These are phyloP conservation scores for Polyporus arcularius DNA, from an alignment of 768 basidiomycete species.

Conservation along the genomic window DNA sequence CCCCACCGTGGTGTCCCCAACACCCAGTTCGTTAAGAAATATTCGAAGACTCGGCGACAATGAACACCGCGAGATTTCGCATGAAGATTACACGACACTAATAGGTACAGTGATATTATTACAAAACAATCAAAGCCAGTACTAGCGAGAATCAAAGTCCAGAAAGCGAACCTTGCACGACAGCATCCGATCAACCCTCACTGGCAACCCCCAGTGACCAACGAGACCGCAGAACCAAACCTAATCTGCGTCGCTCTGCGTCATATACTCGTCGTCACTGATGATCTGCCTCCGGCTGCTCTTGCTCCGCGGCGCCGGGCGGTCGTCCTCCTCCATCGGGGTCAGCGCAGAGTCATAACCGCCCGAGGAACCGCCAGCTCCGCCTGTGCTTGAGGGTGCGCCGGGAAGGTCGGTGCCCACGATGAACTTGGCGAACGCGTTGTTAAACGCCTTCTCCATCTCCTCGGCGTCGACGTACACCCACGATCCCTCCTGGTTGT, in stretches of 20 bases:
- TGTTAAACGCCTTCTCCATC: conserved; percentile 88
- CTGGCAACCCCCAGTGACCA: neutral
- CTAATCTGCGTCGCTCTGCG: conserved; percentile 68
- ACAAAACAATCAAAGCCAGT: conserved; percentile 11
- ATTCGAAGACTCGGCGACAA: too few species aligned
- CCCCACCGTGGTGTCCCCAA: too few species aligned
- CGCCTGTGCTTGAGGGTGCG: conserved; percentile 47
- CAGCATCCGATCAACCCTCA: neutral
- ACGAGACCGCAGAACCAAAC: neutral
- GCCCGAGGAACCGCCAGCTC: conserved; percentile 27
- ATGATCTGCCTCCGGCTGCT: conserved; percentile 70
- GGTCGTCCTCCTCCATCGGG: conserved; percentile 82
- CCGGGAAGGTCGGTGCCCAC: conserved; percentile 75
- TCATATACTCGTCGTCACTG: conserved; percentile 67
- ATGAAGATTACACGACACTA: conserved; percentile 15
- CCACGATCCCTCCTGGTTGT: conserved; percentile 95
- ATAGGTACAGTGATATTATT: conserved; percentile 21
- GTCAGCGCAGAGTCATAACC: conserved; percentile 70
- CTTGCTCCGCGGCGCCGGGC: conserved; percentile 55
- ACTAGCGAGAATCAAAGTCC: conserved; percentile 1
- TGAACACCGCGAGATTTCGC: neutral
- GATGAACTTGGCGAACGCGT: conserved; percentile 64
- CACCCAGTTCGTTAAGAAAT: too few species aligned
- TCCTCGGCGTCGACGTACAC: conserved; percentile 93
- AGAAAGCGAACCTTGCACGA: neutral